These are phyloP conservation scores for Rhynchosporium agropyri DNA, from an alignment of 2,329 filamentous ascomycete genomes.

Conservation along the genomic window DNA sequence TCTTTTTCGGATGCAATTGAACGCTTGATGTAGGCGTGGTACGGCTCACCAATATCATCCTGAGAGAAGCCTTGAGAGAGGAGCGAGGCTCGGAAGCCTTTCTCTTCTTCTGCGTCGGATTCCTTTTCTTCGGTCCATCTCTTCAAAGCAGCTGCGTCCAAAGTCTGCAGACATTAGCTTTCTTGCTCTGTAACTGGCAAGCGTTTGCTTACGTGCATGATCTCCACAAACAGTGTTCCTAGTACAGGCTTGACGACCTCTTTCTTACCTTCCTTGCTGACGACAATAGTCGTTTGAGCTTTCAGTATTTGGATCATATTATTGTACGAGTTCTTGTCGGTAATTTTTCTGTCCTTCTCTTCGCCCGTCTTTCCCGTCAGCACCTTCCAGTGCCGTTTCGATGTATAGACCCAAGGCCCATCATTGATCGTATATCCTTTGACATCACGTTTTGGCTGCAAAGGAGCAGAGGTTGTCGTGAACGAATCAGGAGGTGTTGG, in stretches of 20 bases:
- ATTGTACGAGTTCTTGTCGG: background rate
- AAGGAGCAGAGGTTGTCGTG: background rate
- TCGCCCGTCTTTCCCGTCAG: background rate
- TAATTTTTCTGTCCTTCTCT: slow-evolving; percentile 1
- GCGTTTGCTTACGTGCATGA: background rate
- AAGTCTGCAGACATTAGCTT: background rate
- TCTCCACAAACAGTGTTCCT: background rate
- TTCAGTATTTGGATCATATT: slow-evolving; percentile 2
- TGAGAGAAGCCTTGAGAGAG: slow-evolving; percentile 5
- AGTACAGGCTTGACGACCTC: background rate
- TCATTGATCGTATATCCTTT: slow-evolving; percentile 34
- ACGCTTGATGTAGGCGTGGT: slow-evolving; percentile 12
- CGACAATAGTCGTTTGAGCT: background rate
- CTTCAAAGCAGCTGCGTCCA: slow-evolving; percentile 3
- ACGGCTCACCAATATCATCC: slow-evolving; percentile 24
- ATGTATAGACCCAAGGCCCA: slow-evolving; percentile 36
- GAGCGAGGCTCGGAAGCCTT: background rate
- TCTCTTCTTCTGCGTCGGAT: background rate
- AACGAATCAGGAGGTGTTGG: slow-evolving; percentile 2
- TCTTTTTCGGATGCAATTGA: slow-evolving; percentile 3
- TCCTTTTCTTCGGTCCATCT: background rate
- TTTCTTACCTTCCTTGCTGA: background rate
- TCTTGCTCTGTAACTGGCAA: too few species aligned
- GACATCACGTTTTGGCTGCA: background rate
- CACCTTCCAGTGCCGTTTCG: background rate